phyloP scores from a whole-genome alignment of 1,139 yeast genomes.

The Protomyces gravidus region DNA sequence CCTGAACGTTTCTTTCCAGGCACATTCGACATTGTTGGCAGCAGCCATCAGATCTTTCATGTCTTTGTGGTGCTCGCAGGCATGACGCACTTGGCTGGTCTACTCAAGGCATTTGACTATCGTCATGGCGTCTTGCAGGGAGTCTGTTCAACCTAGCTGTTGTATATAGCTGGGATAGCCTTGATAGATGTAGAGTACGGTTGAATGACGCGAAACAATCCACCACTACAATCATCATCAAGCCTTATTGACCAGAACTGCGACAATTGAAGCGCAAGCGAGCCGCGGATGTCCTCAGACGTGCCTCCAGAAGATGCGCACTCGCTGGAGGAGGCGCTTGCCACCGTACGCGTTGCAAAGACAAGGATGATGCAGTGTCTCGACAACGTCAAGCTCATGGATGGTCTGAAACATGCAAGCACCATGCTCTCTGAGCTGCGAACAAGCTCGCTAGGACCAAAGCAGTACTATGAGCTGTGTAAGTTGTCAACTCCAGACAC shows the following conservation, averaged over 20 bases:
- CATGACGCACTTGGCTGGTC: conserved; percentile 63
- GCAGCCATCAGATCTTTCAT: conserved; percentile 87
- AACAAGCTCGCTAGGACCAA: conserved; percentile 72
- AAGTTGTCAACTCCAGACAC: conserved; percentile 41
- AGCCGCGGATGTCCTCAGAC: not conserved
- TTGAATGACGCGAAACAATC: not conserved
- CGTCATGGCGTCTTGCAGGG: conserved; percentile 31
- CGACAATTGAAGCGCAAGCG: not conserved
- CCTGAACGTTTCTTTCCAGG: conserved; percentile 76
- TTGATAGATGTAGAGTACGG: not conserved
- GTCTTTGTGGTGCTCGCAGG: conserved; percentile 79
- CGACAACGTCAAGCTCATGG: conserved; percentile 69
- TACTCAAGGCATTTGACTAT: conserved; percentile 55
- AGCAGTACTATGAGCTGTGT: conserved; percentile 89
- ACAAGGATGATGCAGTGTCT: conserved; percentile 72
- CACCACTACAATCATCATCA: not conserved
- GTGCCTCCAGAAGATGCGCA: conserved; percentile 11
- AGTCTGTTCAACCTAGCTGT: not conserved
- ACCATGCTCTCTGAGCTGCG: conserved; percentile 77
- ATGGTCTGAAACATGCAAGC: conserved; percentile 83
- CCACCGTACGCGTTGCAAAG: conserved; percentile 65
- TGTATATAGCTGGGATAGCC: no score
- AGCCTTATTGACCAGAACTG: not conserved
- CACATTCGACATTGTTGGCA: conserved; percentile 36
- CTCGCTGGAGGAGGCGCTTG: conserved; percentile 51